phyloP scores from a whole-genome alignment of 805 yeast species.

The Ogataea degrootiae region DNA sequence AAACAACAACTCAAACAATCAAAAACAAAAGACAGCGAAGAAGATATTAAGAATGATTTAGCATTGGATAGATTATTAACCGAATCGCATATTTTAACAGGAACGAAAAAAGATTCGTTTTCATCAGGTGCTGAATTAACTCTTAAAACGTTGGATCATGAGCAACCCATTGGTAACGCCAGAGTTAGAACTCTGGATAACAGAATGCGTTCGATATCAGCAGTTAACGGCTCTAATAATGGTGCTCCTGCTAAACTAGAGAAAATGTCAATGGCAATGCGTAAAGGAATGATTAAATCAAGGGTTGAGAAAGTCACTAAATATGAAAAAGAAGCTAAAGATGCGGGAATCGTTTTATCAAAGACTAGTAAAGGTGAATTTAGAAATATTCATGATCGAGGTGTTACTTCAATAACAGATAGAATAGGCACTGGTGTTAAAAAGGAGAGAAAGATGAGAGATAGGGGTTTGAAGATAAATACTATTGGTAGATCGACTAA shows the following conservation, averaged over 20 bases:
- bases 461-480: slow-evolving; percentile 74
- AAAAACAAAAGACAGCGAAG: slow-evolving; percentile 37
- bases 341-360: slow-evolving; percentile 87
- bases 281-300: slow-evolving; percentile 75
- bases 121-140: slow-evolving; percentile 72
- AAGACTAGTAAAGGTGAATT: slow-evolving; percentile 63
- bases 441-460: slow-evolving; percentile 42
- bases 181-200: slow-evolving; percentile 59
- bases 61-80: slow-evolving; percentile 63
- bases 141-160: slow-evolving; percentile 54
- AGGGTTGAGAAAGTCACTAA: slow-evolving; percentile 47
- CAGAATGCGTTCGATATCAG: slow-evolving; percentile 47
- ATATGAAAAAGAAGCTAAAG: slow-evolving; percentile 73
- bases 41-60: slow-evolving; percentile 64
- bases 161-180: slow-evolving; percentile 64
- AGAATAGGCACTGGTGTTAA: slow-evolving; percentile 46
- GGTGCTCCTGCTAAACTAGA: slow-evolving; percentile 39
- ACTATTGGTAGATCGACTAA: slow-evolving; percentile 73
- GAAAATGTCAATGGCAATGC: slow-evolving; percentile 82
- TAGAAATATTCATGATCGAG: slow-evolving; percentile 51
- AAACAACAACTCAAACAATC: slow-evolving; percentile 21
- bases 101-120: slow-evolving; percentile 30
- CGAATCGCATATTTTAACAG: slow-evolving; percentile 64
- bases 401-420: slow-evolving; percentile 45
- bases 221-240: slow-evolving; percentile 37